phyloP scores from a whole-genome alignment of 306 rosid species.

The Pyrus betulifolia region DNA sequence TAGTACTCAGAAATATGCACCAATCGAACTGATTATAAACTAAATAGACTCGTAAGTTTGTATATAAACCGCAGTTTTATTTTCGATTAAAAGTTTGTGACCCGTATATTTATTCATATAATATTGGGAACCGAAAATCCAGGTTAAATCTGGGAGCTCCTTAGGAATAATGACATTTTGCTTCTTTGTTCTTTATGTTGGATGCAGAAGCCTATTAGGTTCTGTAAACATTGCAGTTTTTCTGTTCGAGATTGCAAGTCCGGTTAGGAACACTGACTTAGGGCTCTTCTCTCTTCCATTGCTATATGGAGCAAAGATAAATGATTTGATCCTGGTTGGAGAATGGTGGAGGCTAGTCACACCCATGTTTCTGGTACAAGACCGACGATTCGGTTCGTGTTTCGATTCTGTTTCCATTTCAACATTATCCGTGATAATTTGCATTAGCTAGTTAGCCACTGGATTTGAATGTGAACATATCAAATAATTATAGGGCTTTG shows the following conservation, averaged over 20 bases:
- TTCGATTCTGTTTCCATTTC: slow-evolving; percentile 41
- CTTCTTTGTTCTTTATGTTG: slow-evolving; percentile 14
- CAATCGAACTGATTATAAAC: too few species aligned
- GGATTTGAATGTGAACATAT: not conserved
- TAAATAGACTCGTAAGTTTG: not conserved
- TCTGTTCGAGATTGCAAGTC: slow-evolving; percentile 92
- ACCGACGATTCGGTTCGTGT: slow-evolving; percentile 69
- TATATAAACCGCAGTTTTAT: not conserved
- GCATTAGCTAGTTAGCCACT: not conserved
- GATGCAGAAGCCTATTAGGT: slow-evolving; percentile 67
- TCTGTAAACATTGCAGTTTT: slow-evolving; percentile 79
- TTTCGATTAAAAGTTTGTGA: not conserved
- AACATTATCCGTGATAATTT: slow-evolving; percentile 2
- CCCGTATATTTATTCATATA: too few species aligned
- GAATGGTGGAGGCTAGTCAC: slow-evolving; percentile 99
- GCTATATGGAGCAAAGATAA: slow-evolving; percentile 85
- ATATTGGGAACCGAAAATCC: too few species aligned
- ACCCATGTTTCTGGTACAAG: slow-evolving; percentile 99
- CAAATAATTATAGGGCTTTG: not conserved
- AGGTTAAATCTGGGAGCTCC: too few species aligned
- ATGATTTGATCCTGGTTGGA: slow-evolving; percentile 69
- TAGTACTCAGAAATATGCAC: not conserved
- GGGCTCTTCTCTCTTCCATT: slow-evolving; percentile 66
- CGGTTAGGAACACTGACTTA: slow-evolving; percentile 51
- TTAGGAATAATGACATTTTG: not conserved